These are phyloP conservation scores for Dactylonectria estremocensis DNA, from an alignment of 2,329 filamentous ascomycete species.

Conservation along the genomic window DNA sequence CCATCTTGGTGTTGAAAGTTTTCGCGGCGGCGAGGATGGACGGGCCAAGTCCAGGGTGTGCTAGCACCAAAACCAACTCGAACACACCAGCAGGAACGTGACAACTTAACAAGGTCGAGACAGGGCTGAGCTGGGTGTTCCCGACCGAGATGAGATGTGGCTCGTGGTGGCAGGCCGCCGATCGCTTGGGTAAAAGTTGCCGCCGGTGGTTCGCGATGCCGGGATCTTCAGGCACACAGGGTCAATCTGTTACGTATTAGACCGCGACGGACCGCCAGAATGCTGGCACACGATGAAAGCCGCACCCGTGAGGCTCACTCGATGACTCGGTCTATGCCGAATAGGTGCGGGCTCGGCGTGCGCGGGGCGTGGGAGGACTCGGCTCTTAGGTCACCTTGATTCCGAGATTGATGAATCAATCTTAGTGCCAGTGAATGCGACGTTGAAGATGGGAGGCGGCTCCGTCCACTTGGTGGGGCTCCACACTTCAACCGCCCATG, in stretches of 20 bases:
- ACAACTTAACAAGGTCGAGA: neutral
- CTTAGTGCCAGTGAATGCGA: conserved; percentile 12
- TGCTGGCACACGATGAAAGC: conserved; percentile 13
- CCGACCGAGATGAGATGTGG: conserved; percentile 31
- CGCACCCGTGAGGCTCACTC: conserved; percentile 20
- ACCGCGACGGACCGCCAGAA: conserved; percentile 22
- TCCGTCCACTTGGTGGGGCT: neutral
- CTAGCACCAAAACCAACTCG: neutral
- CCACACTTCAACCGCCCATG: neutral
- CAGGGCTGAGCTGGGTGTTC: conserved; percentile 28
- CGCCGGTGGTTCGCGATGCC: conserved; percentile 22
- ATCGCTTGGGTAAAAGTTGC: conserved; percentile 21
- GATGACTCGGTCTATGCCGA: conserved; percentile 37
- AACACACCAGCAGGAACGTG: neutral
- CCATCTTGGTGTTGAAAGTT: conserved; percentile 26
- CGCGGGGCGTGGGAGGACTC: conserved; percentile 16
- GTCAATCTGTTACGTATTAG: conserved; percentile 33
- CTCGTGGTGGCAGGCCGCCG: conserved; percentile 26
- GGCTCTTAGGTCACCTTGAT: conserved; percentile 9
- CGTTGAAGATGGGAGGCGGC: conserved; percentile 3
- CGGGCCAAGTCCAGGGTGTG: conserved; percentile 35
- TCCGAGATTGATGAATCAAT: conserved; percentile 9
- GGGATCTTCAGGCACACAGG: conserved; percentile 29
- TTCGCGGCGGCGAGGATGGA: conserved; percentile 27
- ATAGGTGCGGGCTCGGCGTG: conserved; percentile 26